Evolutionary conservation across 2,329 filamentous ascomycete genomes (phyloP).

Genomic region (Bipolaris sorokiniana): DNA sequence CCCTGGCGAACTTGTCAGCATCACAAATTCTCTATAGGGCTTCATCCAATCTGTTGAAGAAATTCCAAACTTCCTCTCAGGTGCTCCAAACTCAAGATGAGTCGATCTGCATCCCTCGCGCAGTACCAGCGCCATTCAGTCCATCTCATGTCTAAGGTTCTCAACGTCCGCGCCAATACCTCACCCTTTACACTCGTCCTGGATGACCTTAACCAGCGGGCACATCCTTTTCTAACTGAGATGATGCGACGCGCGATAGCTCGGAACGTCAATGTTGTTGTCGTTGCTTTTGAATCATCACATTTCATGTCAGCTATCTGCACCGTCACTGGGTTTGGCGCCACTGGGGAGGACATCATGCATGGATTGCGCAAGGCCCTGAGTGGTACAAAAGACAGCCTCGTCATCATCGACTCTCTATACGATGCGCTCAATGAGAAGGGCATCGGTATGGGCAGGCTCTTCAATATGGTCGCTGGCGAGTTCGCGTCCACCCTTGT

Average conservation of each 20-base stretch:
- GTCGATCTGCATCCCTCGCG: slow-evolving; percentile 26
- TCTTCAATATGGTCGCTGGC: slow-evolving; percentile 73
- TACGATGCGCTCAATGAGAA: slow-evolving; percentile 62
- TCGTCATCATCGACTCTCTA: slow-evolving; percentile 82
- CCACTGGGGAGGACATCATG: slow-evolving; percentile 62
- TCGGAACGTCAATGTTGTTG: slow-evolving; percentile 68
- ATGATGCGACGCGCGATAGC: slow-evolving; percentile 70
- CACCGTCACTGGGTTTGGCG: slow-evolving; percentile 67
- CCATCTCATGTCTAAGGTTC: slow-evolving; percentile 79
- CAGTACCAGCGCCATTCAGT: slow-evolving; percentile 85
- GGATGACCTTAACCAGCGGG: slow-evolving; percentile 84
- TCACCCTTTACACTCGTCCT: slow-evolving; percentile 87
- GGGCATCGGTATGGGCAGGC: slow-evolving; percentile 60
- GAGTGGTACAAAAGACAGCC: slow-evolving; percentile 40
- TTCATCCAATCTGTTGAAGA: neutral
- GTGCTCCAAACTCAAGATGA: slow-evolving; percentile 23
- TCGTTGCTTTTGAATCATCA: slow-evolving; percentile 78
- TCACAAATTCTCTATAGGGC: neutral
- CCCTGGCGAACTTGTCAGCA: neutral
- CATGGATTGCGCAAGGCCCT: slow-evolving; percentile 27
- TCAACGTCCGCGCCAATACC: slow-evolving; percentile 77
- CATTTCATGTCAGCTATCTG: slow-evolving; percentile 68
- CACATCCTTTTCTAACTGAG: slow-evolving; percentile 71
- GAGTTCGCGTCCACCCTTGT: slow-evolving; percentile 72
- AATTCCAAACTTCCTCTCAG: slow-evolving; percentile 1